Conservation (phyloP, 2,329 filamentous ascomycete genomes). For the Penicillium sp. region DNA sequence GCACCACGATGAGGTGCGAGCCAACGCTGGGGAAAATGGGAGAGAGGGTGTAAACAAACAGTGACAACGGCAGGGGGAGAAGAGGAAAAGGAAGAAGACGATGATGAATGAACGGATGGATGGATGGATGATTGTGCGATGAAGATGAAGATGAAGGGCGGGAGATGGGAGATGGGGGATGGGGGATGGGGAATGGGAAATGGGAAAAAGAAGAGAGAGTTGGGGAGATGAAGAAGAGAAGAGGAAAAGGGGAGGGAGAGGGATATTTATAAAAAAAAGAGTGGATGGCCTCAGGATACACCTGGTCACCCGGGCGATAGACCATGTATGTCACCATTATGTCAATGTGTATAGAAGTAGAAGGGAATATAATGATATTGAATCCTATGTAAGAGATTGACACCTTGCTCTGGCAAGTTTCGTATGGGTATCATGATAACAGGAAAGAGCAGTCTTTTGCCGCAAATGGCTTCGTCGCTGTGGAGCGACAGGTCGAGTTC, state of each 20-base stretch:
- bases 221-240: slow-evolving; percentile 6
- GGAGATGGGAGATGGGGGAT: no score
- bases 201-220: not conserved
- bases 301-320: not conserved
- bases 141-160: not conserved
- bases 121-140: not conserved
- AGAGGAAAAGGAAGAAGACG: no score
- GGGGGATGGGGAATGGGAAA: not conserved
- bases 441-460: slow-evolving; percentile 3
- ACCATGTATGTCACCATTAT: not conserved
- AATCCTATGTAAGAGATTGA: slow-evolving; percentile 4
- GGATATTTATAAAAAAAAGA: not conserved
- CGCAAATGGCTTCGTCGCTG: not conserved
- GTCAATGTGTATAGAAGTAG: not conserved
- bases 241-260: not conserved
- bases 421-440: slow-evolving; percentile 5
- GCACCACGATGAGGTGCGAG: slow-evolving; percentile 14
- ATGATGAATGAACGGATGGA: not conserved
- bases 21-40: not conserved
- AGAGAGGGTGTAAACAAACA: not conserved
- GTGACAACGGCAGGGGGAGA: not conserved
- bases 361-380: not conserved
- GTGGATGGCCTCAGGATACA: not conserved
- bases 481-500: slow-evolving; percentile 3
- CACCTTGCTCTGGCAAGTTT: slow-evolving; percentile 6